A percentile compares a stretch with the other conserved stretches of the same genome.
Evolutionary conservation across 306 rosid genomes (phyloP).

Genomic region (Ceratonia siliqua): DNA sequence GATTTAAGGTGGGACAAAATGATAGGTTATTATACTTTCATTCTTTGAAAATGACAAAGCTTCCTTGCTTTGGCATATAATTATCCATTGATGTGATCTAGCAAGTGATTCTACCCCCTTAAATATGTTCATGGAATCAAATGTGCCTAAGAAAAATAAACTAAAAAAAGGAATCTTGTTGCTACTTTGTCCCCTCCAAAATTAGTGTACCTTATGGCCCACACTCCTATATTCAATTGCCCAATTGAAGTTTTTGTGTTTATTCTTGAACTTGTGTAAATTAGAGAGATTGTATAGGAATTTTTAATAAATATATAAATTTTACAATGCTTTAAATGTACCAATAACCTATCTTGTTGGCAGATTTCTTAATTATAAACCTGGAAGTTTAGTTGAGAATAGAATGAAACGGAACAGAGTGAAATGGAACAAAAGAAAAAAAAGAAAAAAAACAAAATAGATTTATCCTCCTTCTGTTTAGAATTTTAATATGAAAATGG

Average conservation of each 20-base stretch:
- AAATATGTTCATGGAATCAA: constrained; percentile 45
- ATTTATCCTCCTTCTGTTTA: too few species aligned
- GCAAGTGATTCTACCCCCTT: constrained; percentile 38
- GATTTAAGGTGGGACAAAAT: background rate
- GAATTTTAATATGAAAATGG: too few species aligned
- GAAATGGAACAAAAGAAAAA: too few species aligned
- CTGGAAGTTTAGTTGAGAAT: too few species aligned
- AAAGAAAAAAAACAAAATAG: too few species aligned
- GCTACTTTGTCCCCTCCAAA: constrained; percentile 56
- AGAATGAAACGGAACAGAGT: too few species aligned
- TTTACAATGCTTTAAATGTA: too few species aligned
- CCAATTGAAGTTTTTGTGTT: constrained; percentile 44
- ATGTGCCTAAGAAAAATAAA: constrained; percentile 41
- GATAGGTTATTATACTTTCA: background rate
- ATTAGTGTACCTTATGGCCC: constrained; percentile 47
- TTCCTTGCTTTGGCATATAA: background rate
- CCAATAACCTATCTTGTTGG: too few species aligned
- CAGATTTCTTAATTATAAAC: too few species aligned
- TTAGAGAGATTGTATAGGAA: too few species aligned
- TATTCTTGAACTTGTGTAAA: constrained; percentile 43
- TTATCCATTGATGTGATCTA: constrained; percentile 31
- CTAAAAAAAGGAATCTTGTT: constrained; percentile 30
- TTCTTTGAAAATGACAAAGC: constrained; percentile 8
- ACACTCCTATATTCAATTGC: constrained; percentile 44
- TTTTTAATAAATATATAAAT: too few species aligned